These are phyloP conservation scores for Phytophthora pisi DNA, from an alignment of 352 stramenopile genomes.

Conservation along the genomic window DNA sequence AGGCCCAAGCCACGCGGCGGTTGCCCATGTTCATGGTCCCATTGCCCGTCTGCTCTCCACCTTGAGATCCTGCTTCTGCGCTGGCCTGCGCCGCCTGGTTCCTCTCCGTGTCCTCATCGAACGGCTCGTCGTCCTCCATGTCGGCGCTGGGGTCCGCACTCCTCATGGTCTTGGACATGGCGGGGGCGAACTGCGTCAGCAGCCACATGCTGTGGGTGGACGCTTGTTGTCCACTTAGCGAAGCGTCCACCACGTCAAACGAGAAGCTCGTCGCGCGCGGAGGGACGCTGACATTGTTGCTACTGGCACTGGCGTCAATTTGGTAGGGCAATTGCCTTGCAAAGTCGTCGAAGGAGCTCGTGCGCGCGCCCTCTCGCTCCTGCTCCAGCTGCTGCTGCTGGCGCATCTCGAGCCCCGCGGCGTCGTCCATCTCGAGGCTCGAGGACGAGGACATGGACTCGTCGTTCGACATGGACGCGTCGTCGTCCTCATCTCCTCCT, in stretches of 20 bases:
- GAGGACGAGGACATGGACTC: slow-evolving; percentile 65
- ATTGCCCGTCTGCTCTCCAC: slow-evolving; percentile 2
- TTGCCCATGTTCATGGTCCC: slow-evolving; percentile 6
- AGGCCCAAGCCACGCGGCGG: slow-evolving; percentile 45
- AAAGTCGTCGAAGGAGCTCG: slow-evolving; percentile 41
- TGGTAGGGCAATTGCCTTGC: slow-evolving; percentile 37
- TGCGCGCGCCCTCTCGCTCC: slow-evolving; percentile 12
- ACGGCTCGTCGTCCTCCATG: slow-evolving; percentile 49
- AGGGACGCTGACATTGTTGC: neutral
- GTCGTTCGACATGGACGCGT: slow-evolving; percentile 65
- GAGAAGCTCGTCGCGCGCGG: slow-evolving; percentile 26
- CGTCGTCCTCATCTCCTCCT: slow-evolving; percentile 25
- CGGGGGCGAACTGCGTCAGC: slow-evolving; percentile 52
- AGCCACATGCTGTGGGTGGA: slow-evolving; percentile 45
- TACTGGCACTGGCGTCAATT: neutral
- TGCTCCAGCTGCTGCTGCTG: slow-evolving; percentile 12
- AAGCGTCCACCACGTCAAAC: slow-evolving; percentile 31
- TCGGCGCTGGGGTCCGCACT: slow-evolving; percentile 36
- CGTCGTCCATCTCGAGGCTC: slow-evolving; percentile 44
- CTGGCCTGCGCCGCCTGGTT: slow-evolving; percentile 8
- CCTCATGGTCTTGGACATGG: slow-evolving; percentile 53
- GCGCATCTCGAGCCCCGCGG: neutral
- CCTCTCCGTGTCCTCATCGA: slow-evolving; percentile 39
- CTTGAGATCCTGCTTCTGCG: slow-evolving; percentile 7
- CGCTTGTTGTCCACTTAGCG: neutral